Conservation (phyloP, 805 yeast species). For the Saccharomycopsis oosterbeekiorum region DNA sequence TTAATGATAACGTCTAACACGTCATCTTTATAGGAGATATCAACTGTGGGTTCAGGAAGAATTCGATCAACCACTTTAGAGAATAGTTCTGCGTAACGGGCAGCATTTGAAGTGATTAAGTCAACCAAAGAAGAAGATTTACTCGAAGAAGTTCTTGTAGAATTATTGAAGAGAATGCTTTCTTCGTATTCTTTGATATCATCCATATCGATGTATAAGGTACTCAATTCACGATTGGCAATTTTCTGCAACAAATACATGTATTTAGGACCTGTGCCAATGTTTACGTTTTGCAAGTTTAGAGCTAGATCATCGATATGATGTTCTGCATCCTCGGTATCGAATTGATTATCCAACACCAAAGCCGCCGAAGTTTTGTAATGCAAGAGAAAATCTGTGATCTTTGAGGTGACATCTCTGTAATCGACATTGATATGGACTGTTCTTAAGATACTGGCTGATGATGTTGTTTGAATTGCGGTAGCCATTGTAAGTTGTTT, state of each 20-base stretch:
- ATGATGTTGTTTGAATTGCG: constrained; percentile 17
- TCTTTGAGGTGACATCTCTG: constrained; percentile 44
- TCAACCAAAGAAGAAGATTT: constrained; percentile 36
- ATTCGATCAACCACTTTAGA: constrained; percentile 65
- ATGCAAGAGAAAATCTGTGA: constrained; percentile 58
- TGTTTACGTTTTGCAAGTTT: constrained; percentile 19
- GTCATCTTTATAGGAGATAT: constrained; percentile 71
- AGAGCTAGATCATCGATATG: constrained; percentile 23
- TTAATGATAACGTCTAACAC: constrained; percentile 88
- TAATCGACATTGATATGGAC: constrained; percentile 68
- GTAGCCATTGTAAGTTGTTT: constrained; percentile 1
- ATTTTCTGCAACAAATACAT: constrained; percentile 62
- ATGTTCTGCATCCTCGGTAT: constrained; percentile 15
- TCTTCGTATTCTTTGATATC: constrained; percentile 69
- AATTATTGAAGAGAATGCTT: constrained; percentile 27
- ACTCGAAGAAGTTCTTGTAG: constrained; percentile 23
- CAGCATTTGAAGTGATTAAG: constrained; percentile 61
- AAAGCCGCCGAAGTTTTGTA: constrained; percentile 35
- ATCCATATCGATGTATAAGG: constrained; percentile 69
- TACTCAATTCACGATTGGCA: constrained; percentile 71
- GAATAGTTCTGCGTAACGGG: constrained; percentile 71
- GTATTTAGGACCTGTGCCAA: constrained; percentile 58
- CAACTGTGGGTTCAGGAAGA: constrained; percentile 81
- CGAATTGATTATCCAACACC: not conserved
- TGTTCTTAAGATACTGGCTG: constrained; percentile 39